phyloP scores from a whole-genome alignment of 1,284 basidiomycete genomes.

The Apiotrichum sp. region DNA sequence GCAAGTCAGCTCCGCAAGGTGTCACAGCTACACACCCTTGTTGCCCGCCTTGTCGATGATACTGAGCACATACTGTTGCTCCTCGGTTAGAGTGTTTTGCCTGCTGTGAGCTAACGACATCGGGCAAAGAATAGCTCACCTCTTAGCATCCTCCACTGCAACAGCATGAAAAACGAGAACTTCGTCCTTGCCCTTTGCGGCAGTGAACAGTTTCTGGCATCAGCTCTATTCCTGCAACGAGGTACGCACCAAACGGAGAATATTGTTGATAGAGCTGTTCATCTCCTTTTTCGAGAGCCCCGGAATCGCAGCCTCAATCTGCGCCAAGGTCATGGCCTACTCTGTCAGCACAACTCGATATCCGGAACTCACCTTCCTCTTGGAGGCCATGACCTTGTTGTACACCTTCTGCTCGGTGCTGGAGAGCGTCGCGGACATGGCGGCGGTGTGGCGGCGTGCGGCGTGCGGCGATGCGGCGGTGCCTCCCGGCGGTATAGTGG shows the following conservation, averaged over 20 bases:
- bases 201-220: conserved; percentile 16
- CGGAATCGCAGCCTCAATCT: conserved; percentile 26
- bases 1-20: conserved; percentile 12
- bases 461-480: too few relatives aligned
- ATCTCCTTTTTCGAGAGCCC: conserved; percentile 22
- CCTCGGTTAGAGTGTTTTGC: conserved; percentile 31
- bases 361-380: conserved; percentile 31
- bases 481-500: too few relatives aligned
- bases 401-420: conserved; percentile 41
- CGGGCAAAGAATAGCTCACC: conserved; percentile 17
- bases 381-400: conserved; percentile 39
- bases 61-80: conserved; percentile 35
- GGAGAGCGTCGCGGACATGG: conserved; percentile 31
- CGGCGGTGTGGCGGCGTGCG: too few relatives aligned
- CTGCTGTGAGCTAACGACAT: conserved; percentile 11
- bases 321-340: conserved; percentile 26
- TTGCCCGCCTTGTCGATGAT: conserved; percentile 21
- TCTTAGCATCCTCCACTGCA: conserved; percentile 29
- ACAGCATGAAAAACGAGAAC: conserved; percentile 26
- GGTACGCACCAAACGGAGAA: conserved; percentile 23
- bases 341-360: background rate
- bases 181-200: conserved; percentile 23
- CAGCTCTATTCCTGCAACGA: background rate
- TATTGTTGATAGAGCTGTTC: conserved; percentile 18
- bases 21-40: conserved; percentile 14